Evolutionary conservation across 768 basidiomycete species (phyloP), one percentile per base, ranked within the genome.

Genomic region (Tylopilus sp.): DNA sequence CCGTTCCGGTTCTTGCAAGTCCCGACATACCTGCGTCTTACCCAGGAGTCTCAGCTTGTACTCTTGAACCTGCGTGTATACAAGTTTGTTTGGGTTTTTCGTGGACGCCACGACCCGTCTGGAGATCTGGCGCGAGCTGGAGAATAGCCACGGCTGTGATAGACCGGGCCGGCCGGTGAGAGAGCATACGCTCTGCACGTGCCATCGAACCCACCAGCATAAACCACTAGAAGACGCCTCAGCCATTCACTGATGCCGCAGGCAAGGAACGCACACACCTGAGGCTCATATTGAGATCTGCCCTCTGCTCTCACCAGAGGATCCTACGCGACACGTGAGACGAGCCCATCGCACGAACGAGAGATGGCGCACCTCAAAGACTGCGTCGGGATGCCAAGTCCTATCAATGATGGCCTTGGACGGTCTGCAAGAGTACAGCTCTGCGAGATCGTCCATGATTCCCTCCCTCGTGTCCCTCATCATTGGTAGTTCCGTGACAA

Each of bases 101-200:
- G 31, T 54, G 11, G 34, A 37, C n/a, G 16, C 2, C 3, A 38
- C n/a, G 24, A 30, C 30, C 25, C 83, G 78, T 34, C 68, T 73
- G 12, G 77, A 75, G 13, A 83, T 56, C 8, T 74, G 78, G 53
- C 76, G 75, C 3, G 84, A 80, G 29, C 73, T 71, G 6, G 79
- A 72, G 55, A 80, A 78, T 5, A 52, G 7, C 34, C 34, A 52
- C 16, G 12, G 28, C 33, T 52, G 30, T 29, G 11, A 45, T 29
- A n/a, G n/a, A n/a, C n/a, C n/a, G n/a, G n/a, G n/a, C n/a, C n/a
- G n/a, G 34, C 29, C 33, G 1, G 33, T 29, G 50, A 36, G 33
- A 26, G 1, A 28, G 3, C 41, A 16, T 19, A 13, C 33, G 13
- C 36, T 16, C 38, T 28, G 24, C 26, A 26, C 13, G 6, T 26